Conservation (phyloP, 352 stramenopile genomes). For the Phytophthora quininea region DNA sequence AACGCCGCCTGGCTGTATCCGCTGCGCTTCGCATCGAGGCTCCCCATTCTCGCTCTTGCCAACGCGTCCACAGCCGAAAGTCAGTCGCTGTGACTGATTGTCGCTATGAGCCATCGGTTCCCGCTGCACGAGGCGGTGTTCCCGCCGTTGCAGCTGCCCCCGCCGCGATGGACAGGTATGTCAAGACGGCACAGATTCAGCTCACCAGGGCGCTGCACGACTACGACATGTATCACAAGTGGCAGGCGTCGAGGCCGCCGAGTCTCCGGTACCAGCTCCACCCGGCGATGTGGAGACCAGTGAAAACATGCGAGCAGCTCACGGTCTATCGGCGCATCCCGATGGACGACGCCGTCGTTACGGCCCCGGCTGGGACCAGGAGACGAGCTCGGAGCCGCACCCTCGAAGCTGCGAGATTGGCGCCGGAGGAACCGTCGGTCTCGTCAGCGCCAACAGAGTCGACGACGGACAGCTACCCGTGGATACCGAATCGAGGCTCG, state of each 20-base stretch:
- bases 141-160: slow-evolving; percentile 34
- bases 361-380: slow-evolving; percentile 18
- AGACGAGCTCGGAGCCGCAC: slow-evolving; percentile 38
- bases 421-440: slow-evolving; percentile 17
- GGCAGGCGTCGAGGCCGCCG: slow-evolving; percentile 36
- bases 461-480: slow-evolving; percentile 18
- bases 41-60: slow-evolving; percentile 35
- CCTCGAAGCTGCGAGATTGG: slow-evolving; percentile 28
- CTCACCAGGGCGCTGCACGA: slow-evolving; percentile 39
- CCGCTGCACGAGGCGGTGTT: slow-evolving; percentile 47
- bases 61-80: slow-evolving; percentile 8
- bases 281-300: slow-evolving; percentile 42
- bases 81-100: neutral
- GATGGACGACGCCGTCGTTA: slow-evolving; percentile 23
- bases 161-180: slow-evolving; percentile 32
- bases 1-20: slow-evolving; percentile 14
- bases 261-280: slow-evolving; percentile 47
- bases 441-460: slow-evolving; percentile 30
- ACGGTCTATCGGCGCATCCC: slow-evolving; percentile 43
- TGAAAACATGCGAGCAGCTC: slow-evolving; percentile 52
- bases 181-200: slow-evolving; percentile 37
- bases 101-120: slow-evolving; percentile 38
- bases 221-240: slow-evolving; percentile 45
- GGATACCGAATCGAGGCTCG: slow-evolving; percentile 17
- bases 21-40: neutral